These are phyloP conservation scores for Acanthamoeba castellanii DNA, from an alignment of 208 protist genomes.

Conservation along the genomic window DNA sequence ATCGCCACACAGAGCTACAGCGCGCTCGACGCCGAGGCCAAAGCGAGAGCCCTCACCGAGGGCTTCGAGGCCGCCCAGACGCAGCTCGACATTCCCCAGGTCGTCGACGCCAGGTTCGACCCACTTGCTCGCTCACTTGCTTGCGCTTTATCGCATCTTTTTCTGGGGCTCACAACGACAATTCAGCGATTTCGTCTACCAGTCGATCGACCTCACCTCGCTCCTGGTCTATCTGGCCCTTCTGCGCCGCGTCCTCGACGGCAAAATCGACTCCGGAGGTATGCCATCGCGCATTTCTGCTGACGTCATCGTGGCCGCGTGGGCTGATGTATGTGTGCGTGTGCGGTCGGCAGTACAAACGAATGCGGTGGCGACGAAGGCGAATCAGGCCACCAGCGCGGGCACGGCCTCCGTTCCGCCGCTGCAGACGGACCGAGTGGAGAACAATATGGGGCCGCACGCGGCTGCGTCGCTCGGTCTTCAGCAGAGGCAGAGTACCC, in stretches of 20 bases:
- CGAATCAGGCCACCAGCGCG: too few relatives aligned
- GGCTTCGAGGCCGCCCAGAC: not conserved
- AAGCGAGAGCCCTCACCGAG: not conserved
- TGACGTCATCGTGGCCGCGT: too few relatives aligned
- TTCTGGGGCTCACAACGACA: not conserved
- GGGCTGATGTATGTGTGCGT: too few relatives aligned
- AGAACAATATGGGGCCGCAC: too few relatives aligned
- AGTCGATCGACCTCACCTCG: slow-evolving; percentile 24
- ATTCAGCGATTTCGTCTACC: not conserved
- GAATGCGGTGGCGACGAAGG: too few relatives aligned
- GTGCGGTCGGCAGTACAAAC: too few relatives aligned
- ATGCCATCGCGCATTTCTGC: too few relatives aligned
- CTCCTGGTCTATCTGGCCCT: slow-evolving; percentile 35
- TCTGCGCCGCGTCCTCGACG: not conserved
- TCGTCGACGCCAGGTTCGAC: slow-evolving; percentile 14
- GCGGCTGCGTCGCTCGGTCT: too few relatives aligned
- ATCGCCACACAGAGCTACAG: not conserved
- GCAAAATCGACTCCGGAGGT: too few relatives aligned
- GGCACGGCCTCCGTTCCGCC: too few relatives aligned
- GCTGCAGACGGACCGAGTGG: too few relatives aligned
- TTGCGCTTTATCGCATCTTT: not conserved
- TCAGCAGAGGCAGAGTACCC: not conserved
- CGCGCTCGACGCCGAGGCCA: not conserved
- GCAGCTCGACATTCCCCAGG: slow-evolving; percentile 22
- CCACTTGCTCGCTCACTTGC: not conserved